Percentiles rank a stretch among this genome's conserved stretches.
These are phyloP conservation scores for Tricholoma sp. DNA, from an alignment of 768 basidiomycete species.

Conservation along the genomic window DNA sequence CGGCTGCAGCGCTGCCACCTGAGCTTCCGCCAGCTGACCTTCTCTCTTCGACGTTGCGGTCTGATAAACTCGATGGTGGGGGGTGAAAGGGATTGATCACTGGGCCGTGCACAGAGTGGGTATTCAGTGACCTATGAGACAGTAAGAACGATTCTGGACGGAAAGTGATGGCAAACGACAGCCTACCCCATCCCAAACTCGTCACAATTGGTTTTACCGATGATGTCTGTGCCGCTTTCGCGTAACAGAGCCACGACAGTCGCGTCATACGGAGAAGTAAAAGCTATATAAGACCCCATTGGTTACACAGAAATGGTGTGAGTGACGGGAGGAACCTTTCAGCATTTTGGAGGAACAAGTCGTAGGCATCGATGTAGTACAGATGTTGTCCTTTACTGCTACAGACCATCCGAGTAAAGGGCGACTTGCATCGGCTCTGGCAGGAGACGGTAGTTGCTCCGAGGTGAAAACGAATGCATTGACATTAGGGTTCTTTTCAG, in stretches of 20 bases:
- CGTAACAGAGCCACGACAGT: slow-evolving; percentile 70
- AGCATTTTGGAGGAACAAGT: slow-evolving; percentile 82
- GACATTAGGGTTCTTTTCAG: slow-evolving; percentile 33
- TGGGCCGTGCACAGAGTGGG: slow-evolving; percentile 67
- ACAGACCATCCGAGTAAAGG: slow-evolving; percentile 36
- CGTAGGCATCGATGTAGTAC: slow-evolving; percentile 53
- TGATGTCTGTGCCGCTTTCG: slow-evolving; percentile 58
- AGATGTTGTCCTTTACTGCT: slow-evolving; percentile 87
- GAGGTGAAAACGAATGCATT: slow-evolving; percentile 52
- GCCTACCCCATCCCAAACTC: slow-evolving; percentile 98
- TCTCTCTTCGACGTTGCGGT: slow-evolving; percentile 8
- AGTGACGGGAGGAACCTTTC: slow-evolving; percentile 34
- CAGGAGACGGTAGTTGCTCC: slow-evolving; percentile 2
- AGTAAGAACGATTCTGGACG: background rate
- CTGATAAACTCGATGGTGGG: slow-evolving; percentile 19
- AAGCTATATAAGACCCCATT: slow-evolving; percentile 39
- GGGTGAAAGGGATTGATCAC: slow-evolving; percentile 69
- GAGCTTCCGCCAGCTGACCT: slow-evolving; percentile 89
- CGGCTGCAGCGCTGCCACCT: slow-evolving; percentile 93
- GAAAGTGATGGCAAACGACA: background rate
- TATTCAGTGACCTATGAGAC: slow-evolving; percentile 64
- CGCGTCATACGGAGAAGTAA: slow-evolving; percentile 78
- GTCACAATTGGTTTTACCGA: slow-evolving; percentile 93
- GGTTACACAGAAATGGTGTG: background rate
- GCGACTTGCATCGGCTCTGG: slow-evolving; percentile 8